These are phyloP conservation scores for Linum tenue DNA, from an alignment of 345 rosid species.

Conservation along the genomic window DNA sequence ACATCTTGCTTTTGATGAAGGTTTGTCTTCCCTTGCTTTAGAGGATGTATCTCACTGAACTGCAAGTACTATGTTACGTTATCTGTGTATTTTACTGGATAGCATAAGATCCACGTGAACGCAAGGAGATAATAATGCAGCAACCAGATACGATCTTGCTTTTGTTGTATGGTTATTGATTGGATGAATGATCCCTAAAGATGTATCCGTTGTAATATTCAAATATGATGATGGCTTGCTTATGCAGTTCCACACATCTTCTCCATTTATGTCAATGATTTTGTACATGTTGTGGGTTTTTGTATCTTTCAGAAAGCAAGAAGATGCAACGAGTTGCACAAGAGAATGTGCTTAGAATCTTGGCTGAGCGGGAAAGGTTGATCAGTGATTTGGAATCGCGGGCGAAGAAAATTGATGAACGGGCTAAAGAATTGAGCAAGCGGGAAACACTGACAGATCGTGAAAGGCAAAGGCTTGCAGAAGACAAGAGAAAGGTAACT, in stretches of 20 bases:
- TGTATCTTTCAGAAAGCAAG: slow-evolving; percentile 52
- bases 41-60: neutral
- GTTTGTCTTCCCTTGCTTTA: slow-evolving; percentile 26
- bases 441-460: slow-evolving; percentile 75
- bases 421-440: slow-evolving; percentile 68
- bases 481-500: slow-evolving; percentile 62
- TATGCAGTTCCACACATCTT: neutral
- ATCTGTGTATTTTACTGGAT: neutral
- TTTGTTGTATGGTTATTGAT: too few species aligned
- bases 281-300: slow-evolving; percentile 1
- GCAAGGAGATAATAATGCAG: too few species aligned
- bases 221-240: too few species aligned
- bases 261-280: neutral
- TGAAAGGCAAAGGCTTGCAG: slow-evolving; percentile 74
- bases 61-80: neutral
- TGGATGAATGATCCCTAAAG: too few species aligned
- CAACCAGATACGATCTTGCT: too few species aligned
- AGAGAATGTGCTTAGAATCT: slow-evolving; percentile 48
- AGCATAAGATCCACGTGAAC: too few species aligned
- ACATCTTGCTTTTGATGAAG: slow-evolving; percentile 52
- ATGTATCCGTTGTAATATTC: too few species aligned
- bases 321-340: slow-evolving; percentile 66
- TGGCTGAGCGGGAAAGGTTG: slow-evolving; percentile 56
- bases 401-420: slow-evolving; percentile 38
- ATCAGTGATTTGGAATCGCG: slow-evolving; percentile 51